Evolutionary conservation across 805 yeast genomes (phyloP).

Genomic region (Metschnikowia lachancei): DNA sequence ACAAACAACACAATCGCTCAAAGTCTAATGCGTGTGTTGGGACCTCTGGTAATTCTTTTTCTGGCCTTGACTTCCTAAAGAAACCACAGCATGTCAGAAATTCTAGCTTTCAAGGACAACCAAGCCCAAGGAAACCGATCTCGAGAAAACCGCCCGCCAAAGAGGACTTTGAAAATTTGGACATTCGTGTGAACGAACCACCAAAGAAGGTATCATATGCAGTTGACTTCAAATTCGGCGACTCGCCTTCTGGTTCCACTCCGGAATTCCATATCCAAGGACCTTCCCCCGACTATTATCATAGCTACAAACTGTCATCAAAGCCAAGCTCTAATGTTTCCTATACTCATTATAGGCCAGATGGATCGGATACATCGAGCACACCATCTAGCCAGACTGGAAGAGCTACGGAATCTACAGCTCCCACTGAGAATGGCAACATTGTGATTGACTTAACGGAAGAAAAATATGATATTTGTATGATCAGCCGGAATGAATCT

Average conservation of each 20-base stretch:
- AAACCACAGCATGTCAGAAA: background rate
- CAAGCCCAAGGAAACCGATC: background rate
- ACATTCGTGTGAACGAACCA: slow-evolving; percentile 38
- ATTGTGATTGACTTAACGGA: slow-evolving; percentile 43
- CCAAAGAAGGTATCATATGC: slow-evolving; percentile 37
- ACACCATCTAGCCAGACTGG: slow-evolving; percentile 32
- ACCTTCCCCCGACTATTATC: slow-evolving; percentile 6
- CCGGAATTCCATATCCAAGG: slow-evolving; percentile 6
- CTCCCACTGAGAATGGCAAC: slow-evolving; percentile 35
- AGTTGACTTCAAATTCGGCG: slow-evolving; percentile 35
- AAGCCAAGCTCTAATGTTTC: background rate
- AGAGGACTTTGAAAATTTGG: slow-evolving; percentile 5
- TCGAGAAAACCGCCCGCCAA: background rate
- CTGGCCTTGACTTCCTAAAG: background rate
- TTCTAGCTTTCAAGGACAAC: background rate
- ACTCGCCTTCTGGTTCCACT: background rate
- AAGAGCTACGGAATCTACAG: slow-evolving; percentile 27
- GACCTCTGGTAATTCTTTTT: background rate
- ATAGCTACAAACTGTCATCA: background rate
- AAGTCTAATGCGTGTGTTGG: slow-evolving; percentile 9
- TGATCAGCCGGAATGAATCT: slow-evolving; percentile 36
- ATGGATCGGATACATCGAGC: slow-evolving; percentile 23
- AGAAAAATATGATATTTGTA: slow-evolving; percentile 38
- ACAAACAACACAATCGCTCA: slow-evolving; percentile 8
- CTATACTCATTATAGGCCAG: background rate